Conservation (phyloP, 2,329 filamentous ascomycete genomes). For the Diplodia seriata region DNA sequence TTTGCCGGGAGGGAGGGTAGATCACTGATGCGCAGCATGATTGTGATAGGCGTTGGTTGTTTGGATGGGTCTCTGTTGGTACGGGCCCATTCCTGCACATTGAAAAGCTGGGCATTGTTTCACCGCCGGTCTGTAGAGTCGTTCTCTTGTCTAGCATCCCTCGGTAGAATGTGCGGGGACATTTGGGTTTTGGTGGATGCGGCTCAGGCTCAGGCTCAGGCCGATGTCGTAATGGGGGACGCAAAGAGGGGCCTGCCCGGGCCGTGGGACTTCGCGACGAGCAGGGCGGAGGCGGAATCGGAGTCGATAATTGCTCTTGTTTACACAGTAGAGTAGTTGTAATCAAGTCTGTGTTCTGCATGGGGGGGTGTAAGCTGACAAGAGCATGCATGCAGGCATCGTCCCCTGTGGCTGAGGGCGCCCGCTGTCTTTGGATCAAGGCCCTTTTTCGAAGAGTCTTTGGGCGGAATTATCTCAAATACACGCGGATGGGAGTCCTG, state of each 20-base stretch:
- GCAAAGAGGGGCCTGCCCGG: no score
- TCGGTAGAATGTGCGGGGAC: no score
- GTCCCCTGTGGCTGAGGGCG: no score
- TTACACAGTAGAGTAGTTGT: constrained; percentile 19
- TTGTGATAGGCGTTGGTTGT: constrained; percentile 24
- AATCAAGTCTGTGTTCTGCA: constrained; percentile 4
- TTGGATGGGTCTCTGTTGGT: neutral
- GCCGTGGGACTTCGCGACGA: neutral
- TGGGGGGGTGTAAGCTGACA: constrained; percentile 16
- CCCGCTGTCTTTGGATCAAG: no score
- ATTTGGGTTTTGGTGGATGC: no score
- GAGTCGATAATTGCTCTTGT: neutral
- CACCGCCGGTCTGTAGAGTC: neutral
- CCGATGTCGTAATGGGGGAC: neutral
- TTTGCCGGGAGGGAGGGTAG: no score
- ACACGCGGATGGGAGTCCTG: neutral
- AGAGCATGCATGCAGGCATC: constrained; percentile 8
- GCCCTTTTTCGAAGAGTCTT: no score
- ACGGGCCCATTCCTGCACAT: neutral
- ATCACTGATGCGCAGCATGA: neutral
- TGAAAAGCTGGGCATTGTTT: constrained; percentile 14
- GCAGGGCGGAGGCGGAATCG: no score
- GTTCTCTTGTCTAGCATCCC: no score
- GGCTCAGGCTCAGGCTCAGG: no score
- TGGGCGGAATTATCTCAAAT: neutral